Base-by-base conservation (phyloP, 208 protist species). In the Trypanosoma rangeli region DNA sequence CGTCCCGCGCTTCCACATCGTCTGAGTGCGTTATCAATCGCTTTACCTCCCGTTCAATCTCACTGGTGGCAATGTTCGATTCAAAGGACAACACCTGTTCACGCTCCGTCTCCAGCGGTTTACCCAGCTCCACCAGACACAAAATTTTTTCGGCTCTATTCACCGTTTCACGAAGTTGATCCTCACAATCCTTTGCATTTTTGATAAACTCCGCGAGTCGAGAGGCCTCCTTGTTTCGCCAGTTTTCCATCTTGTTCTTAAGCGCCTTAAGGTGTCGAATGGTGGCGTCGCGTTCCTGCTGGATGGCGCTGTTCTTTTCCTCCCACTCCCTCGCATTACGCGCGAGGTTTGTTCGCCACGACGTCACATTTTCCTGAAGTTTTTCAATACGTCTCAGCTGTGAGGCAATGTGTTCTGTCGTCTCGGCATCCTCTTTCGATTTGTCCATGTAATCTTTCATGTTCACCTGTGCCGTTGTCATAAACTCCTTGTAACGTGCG, bases 371-470 rank as follows among this genome's bases (percentile, higher is more conserved):
- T 61, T 96, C 92, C 69, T 99, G 96, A 63, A 98, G 81, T 35
- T 96, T 94, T 62, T 98, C 94, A 52, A 99, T 98, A 81, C 95
- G 91, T 61, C 93, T 94, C 52, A 97, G 77, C 73, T 98, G 94
- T 28, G 78, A 73, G 0, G 80, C 96, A 66, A 95, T 98, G 58
- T 78, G 80, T 64, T 95, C 86, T 20, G 93, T 95, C 0, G 88
- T 94, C 60, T 98, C 94, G 37, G 89, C 78, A 73, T 99, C 96
- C 57, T 97, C 90, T 63, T 98, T 98, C 16, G 95, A 97, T 68
- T 97, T 92, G 65, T 98, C 94, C 68, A 94, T 94, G 78, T 98
- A 97, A 70, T 98, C 90, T 73, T 98, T 96, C 92, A 97, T 97
- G 60, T 96, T 94, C 26, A 88, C 84, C 79, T 98, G 94, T 10